Conservation (phyloP, 257 asterid genomes). For the Cordia subcordata region DNA sequence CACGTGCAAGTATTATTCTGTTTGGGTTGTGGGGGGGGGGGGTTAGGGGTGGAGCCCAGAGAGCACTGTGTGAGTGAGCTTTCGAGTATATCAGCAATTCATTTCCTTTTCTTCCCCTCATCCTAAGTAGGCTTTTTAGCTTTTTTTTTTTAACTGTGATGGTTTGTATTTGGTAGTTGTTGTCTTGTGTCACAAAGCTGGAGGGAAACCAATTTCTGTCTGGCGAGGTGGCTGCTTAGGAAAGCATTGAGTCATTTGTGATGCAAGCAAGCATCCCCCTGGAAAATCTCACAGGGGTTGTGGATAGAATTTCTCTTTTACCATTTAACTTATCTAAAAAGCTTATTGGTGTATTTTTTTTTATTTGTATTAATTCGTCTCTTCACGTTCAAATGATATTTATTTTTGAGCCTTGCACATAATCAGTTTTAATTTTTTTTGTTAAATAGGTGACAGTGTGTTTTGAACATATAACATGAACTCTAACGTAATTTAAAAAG, state of each 20-base stretch:
- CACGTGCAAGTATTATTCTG: slow-evolving; percentile 56
- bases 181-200: slow-evolving; percentile 57
- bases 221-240: slow-evolving; percentile 53
- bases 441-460: no score
- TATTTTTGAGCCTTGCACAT: no score
- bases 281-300: no score
- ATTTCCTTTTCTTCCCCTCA: slow-evolving; percentile 13
- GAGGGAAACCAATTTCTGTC: slow-evolving; percentile 25
- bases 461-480: no score
- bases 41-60: slow-evolving; percentile 35
- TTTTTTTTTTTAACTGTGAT: slow-evolving; percentile 53
- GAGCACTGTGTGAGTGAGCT: slow-evolving; percentile 27
- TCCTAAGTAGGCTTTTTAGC: slow-evolving; percentile 31
- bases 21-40: no score
- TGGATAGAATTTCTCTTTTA: no score
- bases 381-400: no score
- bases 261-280: slow-evolving; percentile 46
- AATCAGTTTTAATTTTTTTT: no score
- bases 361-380: no score
- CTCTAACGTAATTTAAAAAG: no score
- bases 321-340: no score
- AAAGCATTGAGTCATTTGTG: slow-evolving; percentile 64
- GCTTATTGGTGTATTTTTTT: no score
- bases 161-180: slow-evolving; percentile 50
- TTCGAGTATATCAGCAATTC: slow-evolving; percentile 15